A percentile compares a stretch with the other conserved stretches of the same genome.
phyloP scores from a whole-genome alignment of 495 filamentous ascomycete genomes.

The Hyaloscypha bicolor region DNA sequence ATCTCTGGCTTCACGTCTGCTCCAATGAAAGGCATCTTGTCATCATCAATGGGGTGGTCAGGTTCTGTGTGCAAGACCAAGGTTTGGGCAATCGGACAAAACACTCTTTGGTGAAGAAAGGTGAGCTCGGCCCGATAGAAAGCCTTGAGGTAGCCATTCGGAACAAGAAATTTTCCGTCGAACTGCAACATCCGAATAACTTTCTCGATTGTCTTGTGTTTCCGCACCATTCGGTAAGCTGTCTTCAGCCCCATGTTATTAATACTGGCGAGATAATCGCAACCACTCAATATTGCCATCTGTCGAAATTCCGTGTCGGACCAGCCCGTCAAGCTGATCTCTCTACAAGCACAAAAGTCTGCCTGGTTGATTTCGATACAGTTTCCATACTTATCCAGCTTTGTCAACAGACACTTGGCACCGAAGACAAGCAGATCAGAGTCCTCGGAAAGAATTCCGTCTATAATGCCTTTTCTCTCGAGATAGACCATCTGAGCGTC shows the following conservation, averaged over 20 bases:
- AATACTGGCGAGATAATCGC: constrained; percentile 89
- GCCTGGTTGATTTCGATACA: constrained; percentile 87
- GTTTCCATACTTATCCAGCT: constrained; percentile 90
- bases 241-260: constrained; percentile 89
- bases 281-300: constrained; percentile 98
- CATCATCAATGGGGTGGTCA: constrained; percentile 58
- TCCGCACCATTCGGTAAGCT: constrained; percentile 85
- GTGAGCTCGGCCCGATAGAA: constrained; percentile 89
- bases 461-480: constrained; percentile 78
- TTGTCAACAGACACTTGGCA: constrained; percentile 85
- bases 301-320: constrained; percentile 85
- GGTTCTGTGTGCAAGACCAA: constrained; percentile 73
- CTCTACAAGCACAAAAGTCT: constrained; percentile 85
- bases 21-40: constrained; percentile 79
- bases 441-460: constrained; percentile 92
- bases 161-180: constrained; percentile 80
- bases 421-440: constrained; percentile 97
- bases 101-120: constrained; percentile 93
- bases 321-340: constrained; percentile 90
- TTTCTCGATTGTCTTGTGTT: constrained; percentile 83
- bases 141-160: constrained; percentile 71
- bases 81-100: constrained; percentile 70
- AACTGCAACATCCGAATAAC: constrained; percentile 82
- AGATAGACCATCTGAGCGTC: constrained; percentile 95
- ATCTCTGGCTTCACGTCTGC: constrained; percentile 64